Base-by-base conservation (phyloP, 140 eudicot genomes). In the Flaveria floridana region DNA sequence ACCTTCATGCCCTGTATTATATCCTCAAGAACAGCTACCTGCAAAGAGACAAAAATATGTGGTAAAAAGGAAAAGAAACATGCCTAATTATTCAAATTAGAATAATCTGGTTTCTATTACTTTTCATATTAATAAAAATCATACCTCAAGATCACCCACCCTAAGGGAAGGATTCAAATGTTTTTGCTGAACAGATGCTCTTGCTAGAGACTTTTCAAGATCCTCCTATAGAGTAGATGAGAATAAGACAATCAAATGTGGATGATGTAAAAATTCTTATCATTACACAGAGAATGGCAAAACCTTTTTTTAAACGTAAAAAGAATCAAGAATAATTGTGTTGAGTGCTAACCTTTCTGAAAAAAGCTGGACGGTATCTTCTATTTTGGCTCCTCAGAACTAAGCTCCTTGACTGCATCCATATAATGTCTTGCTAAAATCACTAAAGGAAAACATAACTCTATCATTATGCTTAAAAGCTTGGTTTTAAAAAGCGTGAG, bases 1-100 rank as follows among this genome's bases (percentile, higher is more conserved):
- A 88, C 98, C 98, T 93, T 93, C 98, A 93, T 88, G 62, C 84
- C 98, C 56, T 80, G 82, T 34, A 93, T 85, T 70, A 93, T 86
- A 64, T 93, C 98, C 79, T 93, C 97, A 11, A 93, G 87, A 80
- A 83, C 96, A 65, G 87, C 94, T 65, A 93, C 97, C 96, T 86
- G 71, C 64, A 69, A 6, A 34, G 51, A 16, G 65, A 2, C 50
- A 73, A 79, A 83, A 26, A 7, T 71, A 62, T 26, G 70, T 55
- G 68, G 62, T 56, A 47, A 20, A 63, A 59, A 63, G 34, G n/a
- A 52, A 13, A 9, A 61, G 28, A 61, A 25, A 61, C 28, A 18
- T 11, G 16, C 68, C 68, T 28, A 37, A 5, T 44, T 11, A 9
- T 44, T 44, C 50, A 44, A 44, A 44, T 42, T 7, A 44, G 9